Evolutionary conservation across 2,329 filamentous ascomycete species (phyloP).

Genomic region (Trichoderma asperellum): DNA sequence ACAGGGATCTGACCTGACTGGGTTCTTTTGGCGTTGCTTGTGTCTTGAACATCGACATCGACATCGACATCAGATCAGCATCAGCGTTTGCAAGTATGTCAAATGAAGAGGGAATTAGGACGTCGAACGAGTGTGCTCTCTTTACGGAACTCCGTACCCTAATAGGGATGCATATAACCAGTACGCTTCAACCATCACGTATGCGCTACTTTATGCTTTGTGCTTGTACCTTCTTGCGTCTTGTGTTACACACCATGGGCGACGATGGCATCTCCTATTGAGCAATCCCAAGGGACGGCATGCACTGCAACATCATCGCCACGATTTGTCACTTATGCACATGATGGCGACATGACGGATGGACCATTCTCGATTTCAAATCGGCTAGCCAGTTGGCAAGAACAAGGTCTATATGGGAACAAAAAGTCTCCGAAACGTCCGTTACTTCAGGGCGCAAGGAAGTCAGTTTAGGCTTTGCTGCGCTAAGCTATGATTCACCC

Average conservation of each 20-base stretch:
- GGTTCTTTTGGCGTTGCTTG: not conserved
- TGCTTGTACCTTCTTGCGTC: not conserved
- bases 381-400: not conserved
- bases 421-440: constrained; percentile 14
- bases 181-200: not conserved
- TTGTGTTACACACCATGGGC: constrained; percentile 8
- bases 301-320: constrained; percentile 17
- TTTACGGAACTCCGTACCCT: not conserved
- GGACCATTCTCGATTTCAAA: not conserved
- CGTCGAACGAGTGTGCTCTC: not conserved
- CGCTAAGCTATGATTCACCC: not conserved
- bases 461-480: not conserved
- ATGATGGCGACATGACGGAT: constrained; percentile 17
- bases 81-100: not conserved
- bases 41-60: not conserved
- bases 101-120: not conserved
- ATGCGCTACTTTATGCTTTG: not conserved
- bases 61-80: not conserved
- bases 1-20: not conserved
- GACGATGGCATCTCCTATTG: not conserved
- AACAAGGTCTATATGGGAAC: not conserved
- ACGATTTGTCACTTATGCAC: constrained; percentile 12
- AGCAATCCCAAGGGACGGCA: not conserved
- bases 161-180: not conserved
- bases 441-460: not conserved